Evolutionary conservation across 768 basidiomycete species (phyloP).

Genomic region (Termitomyces titanicus): DNA sequence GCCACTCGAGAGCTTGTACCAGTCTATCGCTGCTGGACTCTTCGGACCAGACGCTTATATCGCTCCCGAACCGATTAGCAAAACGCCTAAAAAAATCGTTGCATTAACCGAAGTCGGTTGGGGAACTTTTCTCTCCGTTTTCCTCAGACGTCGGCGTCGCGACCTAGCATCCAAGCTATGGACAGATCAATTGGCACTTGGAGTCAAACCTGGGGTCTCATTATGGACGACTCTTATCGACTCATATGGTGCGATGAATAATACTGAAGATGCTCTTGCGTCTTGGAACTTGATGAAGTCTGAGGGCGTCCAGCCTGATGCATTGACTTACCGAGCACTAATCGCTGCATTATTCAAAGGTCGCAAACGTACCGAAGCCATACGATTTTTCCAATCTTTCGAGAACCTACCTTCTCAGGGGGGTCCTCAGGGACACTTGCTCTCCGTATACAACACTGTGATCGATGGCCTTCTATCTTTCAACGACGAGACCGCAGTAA

Average conservation of each 20-base stretch:
- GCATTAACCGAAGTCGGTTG: constrained; percentile 56
- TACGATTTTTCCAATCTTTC: constrained; percentile 49
- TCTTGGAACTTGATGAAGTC: constrained; percentile 64
- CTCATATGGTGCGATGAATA: constrained; percentile 50
- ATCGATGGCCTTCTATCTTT: constrained; percentile 59
- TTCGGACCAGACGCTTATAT: constrained; percentile 51
- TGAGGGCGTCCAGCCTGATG: constrained; percentile 55
- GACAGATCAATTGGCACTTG: constrained; percentile 56
- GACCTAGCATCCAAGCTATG: constrained; percentile 64
- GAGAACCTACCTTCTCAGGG: constrained; percentile 29
- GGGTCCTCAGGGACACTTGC: constrained; percentile 19
- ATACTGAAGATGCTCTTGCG: constrained; percentile 48
- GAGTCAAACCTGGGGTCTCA: constrained; percentile 46
- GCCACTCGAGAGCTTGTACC: constrained; percentile 46
- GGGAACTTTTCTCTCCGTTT: constrained; percentile 63
- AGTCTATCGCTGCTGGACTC: constrained; percentile 46
- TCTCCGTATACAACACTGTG: constrained; percentile 70
- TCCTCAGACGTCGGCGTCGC: constrained; percentile 49
- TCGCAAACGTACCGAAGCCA: constrained; percentile 46
- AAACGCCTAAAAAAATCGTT: constrained; percentile 38
- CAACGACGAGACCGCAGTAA: constrained; percentile 36
- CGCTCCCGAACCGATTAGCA: constrained; percentile 34
- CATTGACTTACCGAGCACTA: constrained; percentile 64
- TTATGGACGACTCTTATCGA: constrained; percentile 75
- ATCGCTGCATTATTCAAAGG: constrained; percentile 57